These are phyloP conservation scores for Manihot esculenta DNA, from an alignment of 441 rosid genomes.

Conservation along the genomic window DNA sequence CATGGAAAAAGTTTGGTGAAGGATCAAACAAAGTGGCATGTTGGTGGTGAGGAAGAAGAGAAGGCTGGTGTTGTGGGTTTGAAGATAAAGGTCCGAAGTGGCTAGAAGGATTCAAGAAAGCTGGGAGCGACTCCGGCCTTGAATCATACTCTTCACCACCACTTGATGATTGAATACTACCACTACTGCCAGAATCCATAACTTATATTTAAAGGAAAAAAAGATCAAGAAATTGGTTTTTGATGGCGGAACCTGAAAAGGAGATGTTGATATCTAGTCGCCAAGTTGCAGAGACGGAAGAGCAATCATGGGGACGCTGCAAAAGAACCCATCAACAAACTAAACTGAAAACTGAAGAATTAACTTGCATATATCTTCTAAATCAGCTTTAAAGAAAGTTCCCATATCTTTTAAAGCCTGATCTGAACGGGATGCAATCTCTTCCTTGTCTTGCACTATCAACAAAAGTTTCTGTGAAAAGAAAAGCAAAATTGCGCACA, in stretches of 20 bases:
- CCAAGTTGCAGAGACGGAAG: conserved; percentile 6
- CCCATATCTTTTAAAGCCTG: conserved; percentile 25
- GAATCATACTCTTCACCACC: conserved; percentile 71
- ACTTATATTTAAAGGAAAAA: not conserved
- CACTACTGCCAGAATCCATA: conserved; percentile 84
- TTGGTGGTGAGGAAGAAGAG: conserved; percentile 35
- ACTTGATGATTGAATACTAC: conserved; percentile 72
- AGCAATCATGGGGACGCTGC: conserved; percentile 11
- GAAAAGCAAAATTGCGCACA: conserved; percentile 19
- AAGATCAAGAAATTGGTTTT: conserved; percentile 3
- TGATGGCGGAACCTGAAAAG: conserved; percentile 16
- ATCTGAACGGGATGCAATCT: conserved; percentile 33
- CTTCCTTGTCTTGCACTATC: conserved; percentile 29
- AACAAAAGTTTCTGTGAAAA: conserved; percentile 24
- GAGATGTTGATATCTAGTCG: conserved; percentile 15
- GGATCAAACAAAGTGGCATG: conserved; percentile 43
- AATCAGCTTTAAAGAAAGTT: conserved; percentile 34
- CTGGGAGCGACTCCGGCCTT: conserved; percentile 36
- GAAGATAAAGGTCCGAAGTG: conserved; percentile 28
- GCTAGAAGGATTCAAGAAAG: conserved; percentile 42
- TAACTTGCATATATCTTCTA: conserved; percentile 18
- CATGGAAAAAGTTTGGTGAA: conserved; percentile 35
- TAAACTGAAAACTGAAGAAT: conserved; percentile 13
- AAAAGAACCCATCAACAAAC: conserved; percentile 21
- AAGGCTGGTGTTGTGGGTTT: conserved; percentile 25